Evolutionary conservation across 805 yeast genomes (phyloP).

Genomic region (Saturnispora saitoi): DNA sequence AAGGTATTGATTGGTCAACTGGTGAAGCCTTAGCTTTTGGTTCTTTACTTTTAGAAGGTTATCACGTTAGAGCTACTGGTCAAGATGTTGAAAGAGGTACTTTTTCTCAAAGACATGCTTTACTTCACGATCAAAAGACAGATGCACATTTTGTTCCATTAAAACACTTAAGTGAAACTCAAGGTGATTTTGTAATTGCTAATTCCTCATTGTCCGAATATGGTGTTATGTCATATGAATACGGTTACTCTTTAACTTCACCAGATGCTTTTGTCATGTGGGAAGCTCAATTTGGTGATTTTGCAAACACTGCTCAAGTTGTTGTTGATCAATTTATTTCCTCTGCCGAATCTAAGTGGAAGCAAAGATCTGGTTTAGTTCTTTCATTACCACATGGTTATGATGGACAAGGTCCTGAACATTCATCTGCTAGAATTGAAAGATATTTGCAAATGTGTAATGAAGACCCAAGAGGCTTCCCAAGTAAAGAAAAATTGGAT

Average conservation of each 20-base stretch:
- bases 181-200: constrained; percentile 78
- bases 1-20: constrained; percentile 97
- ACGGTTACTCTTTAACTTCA: constrained; percentile 95
- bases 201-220: constrained; percentile 97
- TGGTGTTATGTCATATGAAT: constrained; percentile 99
- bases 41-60: constrained; percentile 83
- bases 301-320: constrained; percentile 98
- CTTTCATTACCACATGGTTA: constrained; percentile 97
- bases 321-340: constrained; percentile 94
- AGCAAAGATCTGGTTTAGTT: constrained; percentile 95
- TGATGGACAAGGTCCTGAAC: constrained; percentile 99
- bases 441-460: constrained; percentile 92
- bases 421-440: constrained; percentile 95
- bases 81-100: constrained; percentile 99
- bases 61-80: constrained; percentile 95
- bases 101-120: constrained; percentile 98
- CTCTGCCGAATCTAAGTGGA: constrained; percentile 97
- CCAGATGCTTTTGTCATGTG: constrained; percentile 96
- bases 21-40: constrained; percentile 99
- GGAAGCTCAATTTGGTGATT: constrained; percentile 99
- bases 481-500: constrained; percentile 75
- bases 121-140: constrained; percentile 87
- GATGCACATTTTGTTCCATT: constrained; percentile 82
- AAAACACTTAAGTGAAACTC: constrained; percentile 66
- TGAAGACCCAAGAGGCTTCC: constrained; percentile 94